These are phyloP conservation scores for Mortierella sp. DNA, from an alignment of 371 early-diverging fungal species.

Conservation along the genomic window DNA sequence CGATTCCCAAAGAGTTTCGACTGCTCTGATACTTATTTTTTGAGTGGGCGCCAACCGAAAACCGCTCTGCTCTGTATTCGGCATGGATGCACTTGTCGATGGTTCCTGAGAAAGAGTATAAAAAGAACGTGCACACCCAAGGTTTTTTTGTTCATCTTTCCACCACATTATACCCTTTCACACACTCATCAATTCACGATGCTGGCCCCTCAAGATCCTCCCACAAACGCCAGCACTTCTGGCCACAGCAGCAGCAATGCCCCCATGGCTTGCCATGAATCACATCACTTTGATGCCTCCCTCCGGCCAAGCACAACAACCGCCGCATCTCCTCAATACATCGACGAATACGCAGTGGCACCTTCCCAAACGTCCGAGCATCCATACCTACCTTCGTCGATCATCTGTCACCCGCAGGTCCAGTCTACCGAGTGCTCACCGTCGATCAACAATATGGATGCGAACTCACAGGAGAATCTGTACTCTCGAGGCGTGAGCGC, in stretches of 20 bases:
- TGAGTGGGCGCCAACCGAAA: too few species aligned
- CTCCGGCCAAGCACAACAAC: not conserved
- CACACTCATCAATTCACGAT: not conserved
- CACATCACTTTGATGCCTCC: not conserved
- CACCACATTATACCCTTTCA: not conserved
- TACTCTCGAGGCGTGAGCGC: too few species aligned
- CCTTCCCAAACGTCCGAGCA: too few species aligned
- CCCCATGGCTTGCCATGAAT: not conserved
- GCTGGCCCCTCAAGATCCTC: not conserved
- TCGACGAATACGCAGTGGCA: not conserved
- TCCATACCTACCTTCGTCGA: too few species aligned
- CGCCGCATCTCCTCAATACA: not conserved
- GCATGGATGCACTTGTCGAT: too few species aligned
- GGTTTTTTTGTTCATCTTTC: not conserved
- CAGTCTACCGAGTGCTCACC: not conserved
- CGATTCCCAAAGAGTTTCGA: too few species aligned
- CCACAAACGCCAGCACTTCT: not conserved
- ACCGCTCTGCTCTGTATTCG: too few species aligned
- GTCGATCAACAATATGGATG: not conserved
- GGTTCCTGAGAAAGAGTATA: too few species aligned
- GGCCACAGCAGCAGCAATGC: not conserved
- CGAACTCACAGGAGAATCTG: too few species aligned
- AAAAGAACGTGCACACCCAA: not conserved
- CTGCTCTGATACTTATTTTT: too few species aligned
- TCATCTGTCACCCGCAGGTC: not conserved